Conservation (phyloP, 495 filamentous ascomycete species). For the Penicillium roqueforti region DNA sequence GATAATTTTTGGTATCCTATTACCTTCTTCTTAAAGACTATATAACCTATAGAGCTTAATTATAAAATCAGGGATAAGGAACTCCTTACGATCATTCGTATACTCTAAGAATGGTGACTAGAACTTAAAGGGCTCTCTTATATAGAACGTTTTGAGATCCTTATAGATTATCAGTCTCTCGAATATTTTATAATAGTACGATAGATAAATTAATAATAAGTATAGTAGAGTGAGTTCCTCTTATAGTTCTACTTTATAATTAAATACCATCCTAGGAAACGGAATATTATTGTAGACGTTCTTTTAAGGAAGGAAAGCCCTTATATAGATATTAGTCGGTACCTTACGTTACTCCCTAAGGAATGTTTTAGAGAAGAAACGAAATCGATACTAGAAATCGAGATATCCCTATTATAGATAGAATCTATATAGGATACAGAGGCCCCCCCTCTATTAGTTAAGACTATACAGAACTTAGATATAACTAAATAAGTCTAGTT, state of each 20-base stretch:
- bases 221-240: not conserved
- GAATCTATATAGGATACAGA: not conserved
- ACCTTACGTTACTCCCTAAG: not conserved
- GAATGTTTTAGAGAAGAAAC: not conserved
- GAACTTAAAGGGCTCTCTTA: not conserved
- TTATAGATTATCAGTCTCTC: not conserved
- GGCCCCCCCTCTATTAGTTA: too few species aligned
- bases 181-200: not conserved
- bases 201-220: too few species aligned
- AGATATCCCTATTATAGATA: not conserved
- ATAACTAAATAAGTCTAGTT: too few species aligned
- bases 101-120: too few species aligned
- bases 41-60: not conserved
- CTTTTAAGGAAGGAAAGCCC: not conserved
- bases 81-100: too few species aligned
- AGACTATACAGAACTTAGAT: too few species aligned
- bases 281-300: not conserved
- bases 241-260: slow-evolving; percentile 25
- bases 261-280: slow-evolving; percentile 19
- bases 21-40: too few species aligned
- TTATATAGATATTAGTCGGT: not conserved
- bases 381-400: too few species aligned
- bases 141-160: not conserved
- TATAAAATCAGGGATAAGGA: not conserved
- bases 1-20: not conserved